Evolutionary conservation across 352 stramenopile genomes (phyloP), one percentile per base, ranked within the genome.

Genomic region (Thraustochytrium striatum): DNA sequence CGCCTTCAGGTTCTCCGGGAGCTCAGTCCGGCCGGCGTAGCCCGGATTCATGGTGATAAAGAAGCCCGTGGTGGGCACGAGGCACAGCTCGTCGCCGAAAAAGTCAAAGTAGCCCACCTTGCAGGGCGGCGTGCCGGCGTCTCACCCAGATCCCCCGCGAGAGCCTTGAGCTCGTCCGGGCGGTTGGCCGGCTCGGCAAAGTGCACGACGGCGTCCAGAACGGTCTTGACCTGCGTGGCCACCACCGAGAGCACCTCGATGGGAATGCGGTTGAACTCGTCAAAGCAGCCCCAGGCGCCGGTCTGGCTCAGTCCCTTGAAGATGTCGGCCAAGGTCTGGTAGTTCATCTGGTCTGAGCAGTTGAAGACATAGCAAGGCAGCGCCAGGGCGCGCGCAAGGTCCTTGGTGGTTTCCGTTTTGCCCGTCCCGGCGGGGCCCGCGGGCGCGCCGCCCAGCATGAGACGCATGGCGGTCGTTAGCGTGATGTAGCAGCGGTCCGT

Each of bases 1-100:
- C 69, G 96, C 95, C 86, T 99, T 99, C 62, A 99, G 87, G 85
- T 98, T 98, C 83, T 98, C 94, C 0, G 94, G 94, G 43, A 98
- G 82, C 82, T 98, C 97, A 3, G 91, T 98, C 75, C 96, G 89
- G 21, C 97, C 97, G 65, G 97, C 97, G 85, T 99, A 99, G 32
- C 94, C 95, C 43, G 97, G 97, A 85, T 99, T 99, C 96, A 99
- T 99, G 25, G 97, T 99, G 38, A 99, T 96, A 84, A 99, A 99
- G 72, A 99, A 99, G 36, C 95, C 97, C 55, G 99, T 95, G 86
- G 91, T 5, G 94, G 86, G 7, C 83, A 99, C 96, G 58, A 95
- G 91, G 84, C 98, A 93, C 72, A 99, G 82, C 30, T 80, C 50
- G 3, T 79, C 65, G 84, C 88, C 81, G 16, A 85, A 53, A 50